Base-by-base conservation (phyloP, 257 asterid species). In the Ilex asprella region DNA sequence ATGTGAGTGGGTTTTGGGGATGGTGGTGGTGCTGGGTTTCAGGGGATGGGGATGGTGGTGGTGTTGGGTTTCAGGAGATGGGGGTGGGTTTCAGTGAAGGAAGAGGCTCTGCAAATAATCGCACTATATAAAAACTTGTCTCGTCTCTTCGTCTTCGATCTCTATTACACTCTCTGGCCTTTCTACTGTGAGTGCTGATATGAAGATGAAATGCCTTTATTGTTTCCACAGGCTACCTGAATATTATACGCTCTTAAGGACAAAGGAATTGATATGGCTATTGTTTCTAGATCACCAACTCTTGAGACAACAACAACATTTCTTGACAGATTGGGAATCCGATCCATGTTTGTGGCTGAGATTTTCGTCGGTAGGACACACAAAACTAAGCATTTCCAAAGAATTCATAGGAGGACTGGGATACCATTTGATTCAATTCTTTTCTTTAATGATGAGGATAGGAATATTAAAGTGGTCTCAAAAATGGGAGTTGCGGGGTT, bases 341-440 rank as follows among this genome's bases (percentile, higher is more conserved):
- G 71, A 58, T 71, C 77, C 11, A 67, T 61, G 60, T 49, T 67
- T 58, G 56, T 71, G 6, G 77, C 77, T 5, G 69, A 76, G 81
- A 67, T 70, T 3, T 77, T 77, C 56, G 56, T 74, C 27, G 67
- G 77, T 30, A 66, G 69, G 77, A 62, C 79, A 43, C 75, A 60
- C 72, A 73, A 73, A 60, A 77, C 77, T 1, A 62, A 77, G 61
- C 82, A 73, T 70, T 70, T 77, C 47, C 72, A 59, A 71, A 73
- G 60, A 61, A 73, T 73, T 55, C 70, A 66, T 2, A 49, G 31
- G 58, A 68, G 59, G 58, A 67, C 75, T 62, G 51, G 72, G 55
- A 52, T 73, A 58, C 79, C 76, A 30, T 73, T 47, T n/a, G 78
- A 63, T 35, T 53, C 67, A 2, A 77, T 77, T 74, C 15, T 77